Percentiles rank a stretch among this genome's conserved stretches.
These are phyloP conservation scores for Eleusine indica DNA, from an alignment of 176 grass and related monocot species.

Conservation along the genomic window DNA sequence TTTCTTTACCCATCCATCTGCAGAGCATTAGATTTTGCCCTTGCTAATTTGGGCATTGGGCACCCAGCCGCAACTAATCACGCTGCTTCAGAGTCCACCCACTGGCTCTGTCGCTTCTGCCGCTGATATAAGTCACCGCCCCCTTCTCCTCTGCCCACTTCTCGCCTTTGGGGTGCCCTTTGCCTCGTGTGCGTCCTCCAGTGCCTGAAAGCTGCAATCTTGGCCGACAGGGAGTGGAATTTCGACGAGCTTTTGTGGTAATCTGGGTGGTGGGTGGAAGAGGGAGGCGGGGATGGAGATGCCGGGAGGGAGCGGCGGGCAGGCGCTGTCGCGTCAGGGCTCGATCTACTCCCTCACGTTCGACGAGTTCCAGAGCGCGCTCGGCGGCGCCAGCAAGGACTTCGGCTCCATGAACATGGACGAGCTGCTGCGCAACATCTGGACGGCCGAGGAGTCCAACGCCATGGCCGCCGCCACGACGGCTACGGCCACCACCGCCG, in stretches of 20 bases:
- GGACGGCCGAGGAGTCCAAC: constrained; percentile 84
- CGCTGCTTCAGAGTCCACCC: neutral
- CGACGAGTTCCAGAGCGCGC: constrained; percentile 81
- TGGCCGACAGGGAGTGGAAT: neutral
- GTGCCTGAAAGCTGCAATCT: neutral
- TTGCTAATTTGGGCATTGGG: constrained; percentile 54
- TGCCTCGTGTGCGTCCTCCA: neutral
- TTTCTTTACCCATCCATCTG: neutral
- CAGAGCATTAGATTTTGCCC: constrained; percentile 33
- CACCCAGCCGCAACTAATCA: constrained; percentile 34
- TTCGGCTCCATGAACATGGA: constrained; percentile 98
- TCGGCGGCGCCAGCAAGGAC: constrained; percentile 71
- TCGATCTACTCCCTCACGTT: constrained; percentile 90
- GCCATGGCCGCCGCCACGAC: constrained; percentile 41
- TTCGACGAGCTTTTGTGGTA: constrained; percentile 10
- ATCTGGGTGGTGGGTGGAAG: neutral
- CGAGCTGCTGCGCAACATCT: constrained; percentile 89
- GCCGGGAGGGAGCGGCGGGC: constrained; percentile 37
- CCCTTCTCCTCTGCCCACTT: neutral
- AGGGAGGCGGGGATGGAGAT: constrained; percentile 56
- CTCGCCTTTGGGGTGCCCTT: neutral
- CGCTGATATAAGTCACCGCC: constrained; percentile 19
- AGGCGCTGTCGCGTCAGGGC: constrained; percentile 64
- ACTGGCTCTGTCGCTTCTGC: neutral
- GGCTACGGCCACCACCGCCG: neutral